Evolutionary conservation across 805 yeast species (phyloP).

Genomic region (Ogataea zsoltii): DNA sequence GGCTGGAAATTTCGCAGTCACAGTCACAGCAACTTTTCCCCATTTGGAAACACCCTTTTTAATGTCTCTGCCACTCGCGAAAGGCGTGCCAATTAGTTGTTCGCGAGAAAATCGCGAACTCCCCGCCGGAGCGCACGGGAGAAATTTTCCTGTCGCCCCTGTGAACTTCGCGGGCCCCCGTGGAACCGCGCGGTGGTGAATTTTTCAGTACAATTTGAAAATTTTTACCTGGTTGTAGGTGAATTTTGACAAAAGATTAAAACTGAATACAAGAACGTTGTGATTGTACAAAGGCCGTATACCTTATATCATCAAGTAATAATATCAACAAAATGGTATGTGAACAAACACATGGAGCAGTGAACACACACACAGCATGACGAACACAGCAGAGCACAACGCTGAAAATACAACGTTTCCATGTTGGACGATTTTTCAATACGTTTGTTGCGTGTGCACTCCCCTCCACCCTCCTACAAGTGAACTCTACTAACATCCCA

Average conservation of each 20-base stretch:
- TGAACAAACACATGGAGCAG: conserved; percentile 1
- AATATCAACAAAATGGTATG: conserved; percentile 21
- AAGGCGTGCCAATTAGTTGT: background rate
- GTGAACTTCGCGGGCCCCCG: conserved; percentile 1
- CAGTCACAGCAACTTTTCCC: conserved; percentile 5
- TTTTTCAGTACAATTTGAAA: conserved; percentile 10
- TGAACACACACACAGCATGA: background rate
- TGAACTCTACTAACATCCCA: conserved; percentile 5
- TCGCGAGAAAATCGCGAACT: background rate
- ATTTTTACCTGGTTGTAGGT: conserved; percentile 10
- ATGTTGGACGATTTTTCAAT: no score
- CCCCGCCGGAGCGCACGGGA: background rate
- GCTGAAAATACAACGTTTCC: no score
- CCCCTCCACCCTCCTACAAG: background rate
- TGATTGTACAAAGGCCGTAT: conserved; percentile 7
- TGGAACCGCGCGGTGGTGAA: conserved; percentile 7
- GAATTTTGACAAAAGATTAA: conserved; percentile 8
- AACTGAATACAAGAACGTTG: conserved; percentile 4
- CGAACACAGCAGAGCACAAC: background rate
- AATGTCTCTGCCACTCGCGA: conserved; percentile 2
- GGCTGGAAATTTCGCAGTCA: conserved; percentile 10
- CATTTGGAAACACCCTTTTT: background rate
- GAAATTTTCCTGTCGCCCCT: background rate
- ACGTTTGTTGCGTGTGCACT: no score
- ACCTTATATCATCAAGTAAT: conserved; percentile 13